phyloP scores from a whole-genome alignment of 140 eudicot genomes.

The Artemisia princeps region DNA sequence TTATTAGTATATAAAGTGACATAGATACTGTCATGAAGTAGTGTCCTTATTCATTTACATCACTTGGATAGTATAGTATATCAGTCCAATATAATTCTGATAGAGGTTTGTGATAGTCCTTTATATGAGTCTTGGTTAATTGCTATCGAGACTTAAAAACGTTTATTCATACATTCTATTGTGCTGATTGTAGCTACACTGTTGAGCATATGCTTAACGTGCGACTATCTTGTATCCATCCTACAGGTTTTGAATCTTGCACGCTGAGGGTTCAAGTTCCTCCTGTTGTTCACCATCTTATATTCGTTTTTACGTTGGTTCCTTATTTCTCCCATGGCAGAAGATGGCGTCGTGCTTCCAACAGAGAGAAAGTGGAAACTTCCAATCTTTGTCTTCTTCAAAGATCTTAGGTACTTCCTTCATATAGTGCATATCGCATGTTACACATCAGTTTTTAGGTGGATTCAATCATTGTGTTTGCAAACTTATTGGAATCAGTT shows the following conservation, averaged over 20 bases:
- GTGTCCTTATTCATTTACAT: neutral
- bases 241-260: conserved; percentile 4
- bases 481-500: neutral
- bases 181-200: neutral
- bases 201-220: neutral
- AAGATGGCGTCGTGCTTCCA: conserved; percentile 19
- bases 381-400: conserved; percentile 47
- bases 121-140: too few relatives aligned
- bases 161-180: neutral
- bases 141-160: too few relatives aligned
- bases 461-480: too few relatives aligned
- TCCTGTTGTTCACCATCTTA: neutral
- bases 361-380: conserved; percentile 25
- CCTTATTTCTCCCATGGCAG: conserved; percentile 22
- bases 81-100: too few relatives aligned
- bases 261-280: conserved; percentile 8
- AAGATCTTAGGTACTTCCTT: conserved; percentile 41
- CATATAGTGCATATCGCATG: neutral
- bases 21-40: neutral
- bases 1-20: neutral
- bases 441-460: too few relatives aligned
- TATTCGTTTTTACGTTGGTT: neutral
- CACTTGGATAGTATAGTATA: too few relatives aligned
- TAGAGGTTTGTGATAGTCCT: too few relatives aligned
- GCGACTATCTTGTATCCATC: conserved; percentile 9